Conservation (phyloP, 1,284 basidiomycete genomes). For the Tranzscheliella williamsii region DNA sequence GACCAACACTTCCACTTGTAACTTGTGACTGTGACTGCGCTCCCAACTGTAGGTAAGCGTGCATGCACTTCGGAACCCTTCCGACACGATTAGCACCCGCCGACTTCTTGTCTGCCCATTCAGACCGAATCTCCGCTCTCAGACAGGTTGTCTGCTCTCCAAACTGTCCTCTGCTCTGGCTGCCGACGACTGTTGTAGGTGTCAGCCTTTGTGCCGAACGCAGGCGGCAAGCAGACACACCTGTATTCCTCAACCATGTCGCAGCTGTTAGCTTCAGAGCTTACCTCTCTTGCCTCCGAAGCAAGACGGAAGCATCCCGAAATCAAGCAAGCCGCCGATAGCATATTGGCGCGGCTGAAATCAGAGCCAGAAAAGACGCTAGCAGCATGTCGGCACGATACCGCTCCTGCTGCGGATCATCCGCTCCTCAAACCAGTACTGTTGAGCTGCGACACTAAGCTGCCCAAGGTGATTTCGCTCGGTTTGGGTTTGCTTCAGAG, state of each 20-base stretch:
- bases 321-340: slow-evolving; percentile 49
- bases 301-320: slow-evolving; percentile 57
- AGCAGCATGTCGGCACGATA: slow-evolving; percentile 9
- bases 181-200: no score
- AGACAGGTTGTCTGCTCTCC: no score
- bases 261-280: slow-evolving; percentile 52
- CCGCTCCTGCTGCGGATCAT: slow-evolving; percentile 63
- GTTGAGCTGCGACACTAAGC: slow-evolving; percentile 89
- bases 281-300: slow-evolving; percentile 54
- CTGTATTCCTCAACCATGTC: slow-evolving; percentile 42
- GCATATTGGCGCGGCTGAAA: slow-evolving; percentile 37
- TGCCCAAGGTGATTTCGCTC: slow-evolving; percentile 89
- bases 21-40: no score
- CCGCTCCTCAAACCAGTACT: slow-evolving; percentile 83
- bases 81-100: no score
- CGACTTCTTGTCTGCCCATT: no score
- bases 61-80: no score
- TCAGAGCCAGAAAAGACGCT: slow-evolving; percentile 38
- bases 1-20: no score
- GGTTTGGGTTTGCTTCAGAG: slow-evolving; percentile 88
- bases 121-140: no score
- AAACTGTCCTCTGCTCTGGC: no score
- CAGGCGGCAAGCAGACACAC: no score
- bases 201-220: no score
- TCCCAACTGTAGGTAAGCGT: no score